Evolutionary conservation across 2,329 filamentous ascomycete genomes (phyloP).

Genomic region (Furcasterigmium sp.): DNA sequence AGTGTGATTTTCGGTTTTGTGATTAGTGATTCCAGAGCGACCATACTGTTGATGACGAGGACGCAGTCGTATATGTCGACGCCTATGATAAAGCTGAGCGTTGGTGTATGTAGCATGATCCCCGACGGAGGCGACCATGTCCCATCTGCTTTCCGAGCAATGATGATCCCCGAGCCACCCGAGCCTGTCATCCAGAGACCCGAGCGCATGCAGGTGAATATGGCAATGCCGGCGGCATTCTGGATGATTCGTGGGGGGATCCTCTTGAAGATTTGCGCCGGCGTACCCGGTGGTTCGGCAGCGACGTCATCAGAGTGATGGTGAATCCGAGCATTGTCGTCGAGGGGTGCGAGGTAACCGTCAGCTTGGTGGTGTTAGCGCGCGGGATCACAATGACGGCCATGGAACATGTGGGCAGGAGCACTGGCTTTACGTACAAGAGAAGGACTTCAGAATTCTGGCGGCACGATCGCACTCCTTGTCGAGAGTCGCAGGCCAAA

Average conservation of each 20-base stretch:
- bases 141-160: slow-evolving; percentile 79
- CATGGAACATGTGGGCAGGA: slow-evolving; percentile 6
- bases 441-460: slow-evolving; percentile 84
- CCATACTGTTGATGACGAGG: slow-evolving; percentile 81
- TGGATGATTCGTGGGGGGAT: slow-evolving; percentile 83
- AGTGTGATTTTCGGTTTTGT: slow-evolving; percentile 74
- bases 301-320: neutral
- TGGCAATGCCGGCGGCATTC: slow-evolving; percentile 83
- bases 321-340: slow-evolving; percentile 23
- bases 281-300: slow-evolving; percentile 23
- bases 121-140: slow-evolving; percentile 89
- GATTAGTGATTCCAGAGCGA: slow-evolving; percentile 73
- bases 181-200: slow-evolving; percentile 89
- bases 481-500: slow-evolving; percentile 82
- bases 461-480: slow-evolving; percentile 90
- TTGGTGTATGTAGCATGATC: slow-evolving; percentile 84
- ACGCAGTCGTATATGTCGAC: slow-evolving; percentile 97
- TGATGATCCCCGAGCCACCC: slow-evolving; percentile 81
- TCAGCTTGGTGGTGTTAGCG: slow-evolving; percentile 34
- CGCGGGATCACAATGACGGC: neutral
- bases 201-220: slow-evolving; percentile 94
- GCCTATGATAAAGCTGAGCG: slow-evolving; percentile 82
- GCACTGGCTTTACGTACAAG: slow-evolving; percentile 50
- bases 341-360: slow-evolving; percentile 46
- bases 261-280: slow-evolving; percentile 61